phyloP scores from a whole-genome alignment of 2,329 filamentous ascomycete species.

The Cladosporium sp. region DNA sequence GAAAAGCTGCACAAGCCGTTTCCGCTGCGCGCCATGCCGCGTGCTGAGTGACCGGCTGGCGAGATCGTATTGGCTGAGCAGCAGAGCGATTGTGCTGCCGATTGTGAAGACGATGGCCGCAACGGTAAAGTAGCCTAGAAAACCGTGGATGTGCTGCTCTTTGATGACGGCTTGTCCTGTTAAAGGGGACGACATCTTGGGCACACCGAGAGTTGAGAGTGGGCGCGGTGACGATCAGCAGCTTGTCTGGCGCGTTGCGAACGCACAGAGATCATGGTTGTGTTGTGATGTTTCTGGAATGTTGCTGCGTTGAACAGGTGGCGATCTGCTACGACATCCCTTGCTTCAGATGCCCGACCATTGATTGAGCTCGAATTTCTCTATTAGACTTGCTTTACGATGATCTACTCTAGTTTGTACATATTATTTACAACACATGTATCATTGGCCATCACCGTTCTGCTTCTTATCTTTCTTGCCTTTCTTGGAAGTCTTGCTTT shows the following conservation, averaged over 20 bases:
- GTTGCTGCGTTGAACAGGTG: background rate
- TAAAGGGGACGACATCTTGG: background rate
- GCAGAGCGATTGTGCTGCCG: background rate
- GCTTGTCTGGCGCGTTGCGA: background rate
- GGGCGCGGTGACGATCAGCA: too few species aligned
- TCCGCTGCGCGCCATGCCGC: background rate
- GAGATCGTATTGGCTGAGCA: background rate
- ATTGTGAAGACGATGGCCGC: background rate
- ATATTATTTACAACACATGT: background rate
- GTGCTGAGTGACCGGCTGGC: constrained; percentile 1
- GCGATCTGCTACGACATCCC: background rate
- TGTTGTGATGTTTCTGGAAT: background rate
- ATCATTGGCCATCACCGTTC: background rate
- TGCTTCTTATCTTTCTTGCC: constrained; percentile 4
- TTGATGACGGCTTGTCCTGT: background rate
- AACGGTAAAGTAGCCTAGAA: background rate
- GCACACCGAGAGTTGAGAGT: too few species aligned
- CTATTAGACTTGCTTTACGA: background rate
- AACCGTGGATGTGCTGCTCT: background rate
- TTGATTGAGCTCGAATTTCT: too few species aligned
- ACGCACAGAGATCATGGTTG: background rate
- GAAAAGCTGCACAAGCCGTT: background rate
- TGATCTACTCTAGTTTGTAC: background rate
- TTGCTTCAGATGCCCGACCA: background rate
- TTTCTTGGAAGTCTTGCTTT: constrained; percentile 1